Conservation (phyloP, 495 filamentous ascomycete genomes). For the Neurospora discreta region DNA sequence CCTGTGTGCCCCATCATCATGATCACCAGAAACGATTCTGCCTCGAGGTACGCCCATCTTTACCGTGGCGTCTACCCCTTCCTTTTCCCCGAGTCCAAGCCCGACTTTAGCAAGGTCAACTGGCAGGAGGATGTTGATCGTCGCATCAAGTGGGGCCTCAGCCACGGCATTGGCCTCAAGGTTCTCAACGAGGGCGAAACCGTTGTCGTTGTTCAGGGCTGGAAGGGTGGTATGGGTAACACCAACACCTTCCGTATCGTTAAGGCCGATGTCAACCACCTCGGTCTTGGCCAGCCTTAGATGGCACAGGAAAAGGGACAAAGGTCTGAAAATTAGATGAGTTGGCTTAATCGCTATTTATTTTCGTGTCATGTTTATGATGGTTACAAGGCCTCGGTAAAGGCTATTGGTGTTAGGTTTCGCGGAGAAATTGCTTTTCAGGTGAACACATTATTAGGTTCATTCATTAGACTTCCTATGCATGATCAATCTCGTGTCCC, state of each 20-base stretch:
- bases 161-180: constrained; percentile 70
- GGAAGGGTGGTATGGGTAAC: constrained; percentile 90
- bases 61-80: constrained; percentile 98
- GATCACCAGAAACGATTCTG: constrained; percentile 78
- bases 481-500: not conserved
- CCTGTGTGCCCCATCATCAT: constrained; percentile 98
- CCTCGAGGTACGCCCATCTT: constrained; percentile 83
- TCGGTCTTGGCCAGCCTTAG: constrained; percentile 29
- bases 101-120: constrained; percentile 74
- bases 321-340: not conserved
- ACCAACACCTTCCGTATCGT: constrained; percentile 74
- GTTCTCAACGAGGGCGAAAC: constrained; percentile 72
- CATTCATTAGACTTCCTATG: not conserved
- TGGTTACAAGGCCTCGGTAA: not conserved
- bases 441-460: not conserved
- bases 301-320: not conserved
- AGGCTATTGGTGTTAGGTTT: not conserved
- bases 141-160: constrained; percentile 90
- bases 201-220: constrained; percentile 93
- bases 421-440: not conserved
- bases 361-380: not conserved
- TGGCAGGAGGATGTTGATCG: constrained; percentile 99
- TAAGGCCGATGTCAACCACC: constrained; percentile 40
- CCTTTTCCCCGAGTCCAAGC: constrained; percentile 84
- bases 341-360: not conserved